phyloP scores from a whole-genome alignment of 2,329 filamentous ascomycete genomes.

The Aspergillus novofumigatus region DNA sequence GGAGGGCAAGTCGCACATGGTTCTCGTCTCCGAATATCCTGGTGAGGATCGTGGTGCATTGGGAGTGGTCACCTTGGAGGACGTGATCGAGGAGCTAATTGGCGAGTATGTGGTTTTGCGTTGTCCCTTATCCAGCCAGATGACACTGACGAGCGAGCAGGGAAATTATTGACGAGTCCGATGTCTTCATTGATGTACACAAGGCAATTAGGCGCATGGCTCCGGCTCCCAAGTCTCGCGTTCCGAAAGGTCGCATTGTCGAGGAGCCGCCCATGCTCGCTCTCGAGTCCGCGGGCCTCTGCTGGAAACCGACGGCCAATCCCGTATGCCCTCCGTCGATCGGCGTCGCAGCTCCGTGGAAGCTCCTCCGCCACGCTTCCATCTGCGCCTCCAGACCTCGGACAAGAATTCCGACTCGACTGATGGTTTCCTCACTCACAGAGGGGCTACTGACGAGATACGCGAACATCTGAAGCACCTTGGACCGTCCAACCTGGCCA shows the following conservation, averaged over 20 bases:
- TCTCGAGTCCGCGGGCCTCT: slow-evolving; percentile 32
- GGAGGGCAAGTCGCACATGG: slow-evolving; percentile 98
- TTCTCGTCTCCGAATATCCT: slow-evolving; percentile 84
- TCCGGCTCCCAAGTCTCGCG: slow-evolving; percentile 74
- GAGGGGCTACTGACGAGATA: slow-evolving; percentile 52
- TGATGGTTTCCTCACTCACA: slow-evolving; percentile 39
- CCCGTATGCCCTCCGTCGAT: slow-evolving; percentile 19
- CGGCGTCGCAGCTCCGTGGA: slow-evolving; percentile 34
- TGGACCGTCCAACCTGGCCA: slow-evolving; percentile 61
- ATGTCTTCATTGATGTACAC: slow-evolving; percentile 97
- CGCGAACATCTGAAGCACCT: slow-evolving; percentile 60
- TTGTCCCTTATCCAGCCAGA: neutral
- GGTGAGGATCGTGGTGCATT: slow-evolving; percentile 88
- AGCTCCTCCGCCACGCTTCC: slow-evolving; percentile 37
- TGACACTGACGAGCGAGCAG: slow-evolving; percentile 43
- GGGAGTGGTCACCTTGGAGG: slow-evolving; percentile 92
- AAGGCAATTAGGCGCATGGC: slow-evolving; percentile 90
- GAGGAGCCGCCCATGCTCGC: slow-evolving; percentile 41
- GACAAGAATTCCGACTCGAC: slow-evolving; percentile 25
- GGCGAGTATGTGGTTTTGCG: slow-evolving; percentile 70
- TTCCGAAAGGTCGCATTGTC: slow-evolving; percentile 54
- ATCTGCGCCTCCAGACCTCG: slow-evolving; percentile 33
- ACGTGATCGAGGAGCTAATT: slow-evolving; percentile 97
- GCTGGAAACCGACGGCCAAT: slow-evolving; percentile 46
- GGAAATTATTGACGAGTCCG: slow-evolving; percentile 98